Percentiles rank a stretch among this genome's conserved stretches.
Conservation (phyloP, 2,329 filamentous ascomycete genomes). For the Apiospora marii region DNA sequence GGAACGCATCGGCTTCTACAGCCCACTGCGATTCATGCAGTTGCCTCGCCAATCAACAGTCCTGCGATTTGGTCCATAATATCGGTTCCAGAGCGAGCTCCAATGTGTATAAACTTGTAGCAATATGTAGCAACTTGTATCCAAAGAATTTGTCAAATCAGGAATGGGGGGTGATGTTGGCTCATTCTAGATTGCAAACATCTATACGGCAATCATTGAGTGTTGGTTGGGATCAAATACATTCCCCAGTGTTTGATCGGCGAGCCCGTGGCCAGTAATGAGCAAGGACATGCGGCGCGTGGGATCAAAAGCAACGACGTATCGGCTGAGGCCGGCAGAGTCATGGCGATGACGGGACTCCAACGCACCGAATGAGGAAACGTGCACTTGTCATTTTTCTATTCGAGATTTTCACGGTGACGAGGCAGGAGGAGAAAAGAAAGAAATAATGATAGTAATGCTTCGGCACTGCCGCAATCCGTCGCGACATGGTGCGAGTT, state of each 20-base stretch:
- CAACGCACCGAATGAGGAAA: background rate
- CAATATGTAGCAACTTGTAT: slow-evolving; percentile 25
- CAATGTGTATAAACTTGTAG: slow-evolving; percentile 24
- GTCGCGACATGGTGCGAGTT: background rate
- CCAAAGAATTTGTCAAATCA: slow-evolving; percentile 21
- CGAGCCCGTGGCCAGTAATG: background rate
- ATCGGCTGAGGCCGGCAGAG: background rate
- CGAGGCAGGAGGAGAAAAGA: background rate
- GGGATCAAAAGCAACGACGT: background rate
- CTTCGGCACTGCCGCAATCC: background rate
- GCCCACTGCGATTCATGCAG: slow-evolving; percentile 3
- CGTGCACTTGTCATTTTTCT: background rate
- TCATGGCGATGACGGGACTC: background rate
- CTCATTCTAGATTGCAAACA: background rate
- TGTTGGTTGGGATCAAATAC: background rate
- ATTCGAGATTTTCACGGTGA: background rate
- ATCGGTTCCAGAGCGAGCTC: slow-evolving; percentile 14
- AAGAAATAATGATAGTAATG: background rate
- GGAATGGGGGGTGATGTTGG: slow-evolving; percentile 5
- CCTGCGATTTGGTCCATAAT: slow-evolving; percentile 4
- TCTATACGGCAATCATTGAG: background rate
- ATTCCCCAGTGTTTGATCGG: slow-evolving; percentile 6
- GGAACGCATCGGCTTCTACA: slow-evolving; percentile 14
- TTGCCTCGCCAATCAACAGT: background rate
- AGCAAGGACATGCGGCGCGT: background rate